A percentile compares a stretch with the other conserved stretches of the same genome.
Conservation (phyloP, 1,284 basidiomycete species). For the Cerrena zonata region DNA sequence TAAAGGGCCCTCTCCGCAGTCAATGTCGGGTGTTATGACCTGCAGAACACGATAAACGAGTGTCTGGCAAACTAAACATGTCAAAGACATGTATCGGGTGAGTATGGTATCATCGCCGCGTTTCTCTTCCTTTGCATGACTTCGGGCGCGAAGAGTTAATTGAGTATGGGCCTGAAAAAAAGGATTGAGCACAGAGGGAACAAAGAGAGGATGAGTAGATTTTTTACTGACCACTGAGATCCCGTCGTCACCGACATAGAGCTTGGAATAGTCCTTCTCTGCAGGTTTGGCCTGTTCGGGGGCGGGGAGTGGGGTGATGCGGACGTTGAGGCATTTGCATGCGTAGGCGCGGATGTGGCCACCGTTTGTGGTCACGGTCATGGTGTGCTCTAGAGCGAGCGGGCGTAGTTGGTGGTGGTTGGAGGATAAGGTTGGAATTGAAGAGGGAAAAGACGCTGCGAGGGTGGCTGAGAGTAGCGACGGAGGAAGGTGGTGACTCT, state of each 20-base stretch:
- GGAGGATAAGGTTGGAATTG: slow-evolving; percentile 4
- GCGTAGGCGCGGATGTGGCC: slow-evolving; percentile 33
- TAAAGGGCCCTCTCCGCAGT: slow-evolving; percentile 60
- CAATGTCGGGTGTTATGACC: slow-evolving; percentile 49
- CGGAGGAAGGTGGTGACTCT: too few relatives aligned
- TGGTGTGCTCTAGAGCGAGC: neutral
- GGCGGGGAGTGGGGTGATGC: slow-evolving; percentile 33
- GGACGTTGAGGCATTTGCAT: slow-evolving; percentile 70
- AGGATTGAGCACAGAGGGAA: slow-evolving; percentile 15
- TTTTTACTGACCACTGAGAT: slow-evolving; percentile 52
- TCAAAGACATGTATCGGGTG: slow-evolving; percentile 57
- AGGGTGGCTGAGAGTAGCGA: neutral
- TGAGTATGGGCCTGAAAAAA: slow-evolving; percentile 59
- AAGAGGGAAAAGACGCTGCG: neutral
- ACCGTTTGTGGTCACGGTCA: slow-evolving; percentile 24
- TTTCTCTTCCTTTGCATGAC: slow-evolving; percentile 40
- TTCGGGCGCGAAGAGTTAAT: slow-evolving; percentile 60
- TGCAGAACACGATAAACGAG: slow-evolving; percentile 67
- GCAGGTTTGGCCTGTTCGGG: slow-evolving; percentile 17
- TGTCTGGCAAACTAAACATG: slow-evolving; percentile 63
- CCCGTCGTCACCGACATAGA: slow-evolving; percentile 64
- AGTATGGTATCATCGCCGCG: slow-evolving; percentile 38
- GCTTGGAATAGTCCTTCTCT: slow-evolving; percentile 46
- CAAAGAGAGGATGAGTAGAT: slow-evolving; percentile 6
- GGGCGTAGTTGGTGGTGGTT: slow-evolving; percentile 1